A percentile compares a stretch with the other conserved stretches of the same genome.
phyloP scores from a whole-genome alignment of 2,329 filamentous ascomycete genomes.

The Pseudocercospora eumusae region DNA sequence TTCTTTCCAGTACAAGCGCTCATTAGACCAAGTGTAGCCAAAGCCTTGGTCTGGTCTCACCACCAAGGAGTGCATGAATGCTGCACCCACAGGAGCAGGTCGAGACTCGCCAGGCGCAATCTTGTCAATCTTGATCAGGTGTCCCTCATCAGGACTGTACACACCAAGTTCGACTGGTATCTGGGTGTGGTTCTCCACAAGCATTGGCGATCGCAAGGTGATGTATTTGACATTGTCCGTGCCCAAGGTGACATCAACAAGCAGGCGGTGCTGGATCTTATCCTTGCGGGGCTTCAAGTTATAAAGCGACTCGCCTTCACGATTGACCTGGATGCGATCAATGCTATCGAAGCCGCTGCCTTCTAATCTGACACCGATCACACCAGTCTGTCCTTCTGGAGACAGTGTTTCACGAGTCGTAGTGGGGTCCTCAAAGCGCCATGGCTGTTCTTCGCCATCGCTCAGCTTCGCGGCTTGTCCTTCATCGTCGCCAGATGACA shows the following conservation, averaged over 20 bases:
- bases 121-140: constrained; percentile 96
- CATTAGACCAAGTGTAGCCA: constrained; percentile 91
- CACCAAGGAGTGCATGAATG: constrained; percentile 83
- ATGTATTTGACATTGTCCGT: constrained; percentile 97
- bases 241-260: constrained; percentile 90
- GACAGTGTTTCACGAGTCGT: constrained; percentile 92
- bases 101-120: constrained; percentile 87
- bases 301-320: constrained; percentile 93
- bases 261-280: constrained; percentile 79
- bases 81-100: constrained; percentile 88
- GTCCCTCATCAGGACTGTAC: constrained; percentile 81
- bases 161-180: constrained; percentile 93
- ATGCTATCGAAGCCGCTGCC: constrained; percentile 92
- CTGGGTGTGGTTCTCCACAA: constrained; percentile 95
- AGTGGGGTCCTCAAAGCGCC: constrained; percentile 96
- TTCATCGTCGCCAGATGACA: constrained; percentile 57
- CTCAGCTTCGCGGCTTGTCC: constrained; percentile 74
- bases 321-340: constrained; percentile 81
- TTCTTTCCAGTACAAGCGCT: constrained; percentile 90
- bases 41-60: constrained; percentile 93
- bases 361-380: constrained; percentile 81
- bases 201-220: constrained; percentile 84
- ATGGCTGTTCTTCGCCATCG: constrained; percentile 88
- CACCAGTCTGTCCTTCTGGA: constrained; percentile 75
- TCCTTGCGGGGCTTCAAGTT: constrained; percentile 85